A percentile compares a stretch with the other conserved stretches of the same genome.
Conservation (phyloP, 1,284 basidiomycete genomes). For the Grifola frondosa region DNA sequence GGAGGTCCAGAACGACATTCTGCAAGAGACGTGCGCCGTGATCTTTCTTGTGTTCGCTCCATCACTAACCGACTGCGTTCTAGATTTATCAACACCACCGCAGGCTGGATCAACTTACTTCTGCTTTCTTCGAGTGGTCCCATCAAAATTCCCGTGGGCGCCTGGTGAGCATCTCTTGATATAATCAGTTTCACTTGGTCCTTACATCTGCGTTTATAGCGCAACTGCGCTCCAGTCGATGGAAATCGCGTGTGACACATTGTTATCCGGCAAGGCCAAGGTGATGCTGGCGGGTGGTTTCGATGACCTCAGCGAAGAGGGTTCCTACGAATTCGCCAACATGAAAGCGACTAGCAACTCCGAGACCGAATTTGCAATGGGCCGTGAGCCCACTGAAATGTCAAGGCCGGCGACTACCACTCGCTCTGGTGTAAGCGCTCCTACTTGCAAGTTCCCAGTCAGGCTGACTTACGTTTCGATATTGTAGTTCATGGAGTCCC, state of each 20-base stretch:
- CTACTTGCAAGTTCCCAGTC: constrained; percentile 14
- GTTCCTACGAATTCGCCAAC: constrained; percentile 96
- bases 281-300: constrained; percentile 99
- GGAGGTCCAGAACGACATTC: constrained; percentile 96
- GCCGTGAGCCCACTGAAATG: constrained; percentile 98
- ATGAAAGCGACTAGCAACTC: constrained; percentile 99
- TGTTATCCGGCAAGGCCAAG: constrained; percentile 95
- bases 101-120: constrained; percentile 96
- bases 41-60: constrained; percentile 7
- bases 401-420: constrained; percentile 96
- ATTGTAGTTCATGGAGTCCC: constrained; percentile 90
- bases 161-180: constrained; percentile 69
- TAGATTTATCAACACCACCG: constrained; percentile 96
- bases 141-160: constrained; percentile 98
- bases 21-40: constrained; percentile 89
- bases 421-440: constrained; percentile 84
- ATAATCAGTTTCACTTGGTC: background rate
- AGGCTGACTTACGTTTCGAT: constrained; percentile 11
- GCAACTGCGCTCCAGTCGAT: constrained; percentile 97
- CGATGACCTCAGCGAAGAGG: constrained; percentile 97
- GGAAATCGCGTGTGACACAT: constrained; percentile 96
- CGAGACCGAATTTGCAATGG: constrained; percentile 96
- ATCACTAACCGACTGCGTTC: constrained; percentile 13
- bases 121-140: constrained; percentile 94
- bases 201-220: constrained; percentile 37